Evolutionary conservation across 75 land plant species (phyloP).

Genomic region (Pseudotsuga menziesii): DNA sequence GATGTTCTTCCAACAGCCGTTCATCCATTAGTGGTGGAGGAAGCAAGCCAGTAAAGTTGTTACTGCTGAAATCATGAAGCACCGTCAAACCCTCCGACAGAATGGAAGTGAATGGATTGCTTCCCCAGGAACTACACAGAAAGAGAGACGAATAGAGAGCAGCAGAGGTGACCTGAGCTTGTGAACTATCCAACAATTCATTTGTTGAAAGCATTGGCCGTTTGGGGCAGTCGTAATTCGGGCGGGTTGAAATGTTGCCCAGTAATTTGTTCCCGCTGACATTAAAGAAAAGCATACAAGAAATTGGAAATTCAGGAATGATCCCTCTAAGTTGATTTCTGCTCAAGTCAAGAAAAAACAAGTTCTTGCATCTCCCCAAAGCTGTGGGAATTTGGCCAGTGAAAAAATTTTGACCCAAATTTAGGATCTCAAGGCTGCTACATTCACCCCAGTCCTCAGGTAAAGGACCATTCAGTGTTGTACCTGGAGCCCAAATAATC

Average conservation of each 20-base stretch:
- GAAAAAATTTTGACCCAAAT: constrained; percentile 57
- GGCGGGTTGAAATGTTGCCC: constrained; percentile 32
- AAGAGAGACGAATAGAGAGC: constrained; percentile 34
- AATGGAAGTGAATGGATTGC: constrained; percentile 6
- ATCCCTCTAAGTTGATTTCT: constrained; percentile 48
- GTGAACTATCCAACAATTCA: not conserved
- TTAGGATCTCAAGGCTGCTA: constrained; percentile 46
- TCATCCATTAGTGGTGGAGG: constrained; percentile 48
- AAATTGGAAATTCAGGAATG: constrained; percentile 44
- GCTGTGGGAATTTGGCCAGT: constrained; percentile 42
- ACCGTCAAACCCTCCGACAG: constrained; percentile 18
- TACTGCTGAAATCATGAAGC: constrained; percentile 71
- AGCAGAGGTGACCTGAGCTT: constrained; percentile 7
- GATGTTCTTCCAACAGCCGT: constrained; percentile 12
- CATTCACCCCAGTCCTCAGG: constrained; percentile 49
- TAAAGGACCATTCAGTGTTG: constrained; percentile 50
- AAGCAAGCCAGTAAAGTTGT: constrained; percentile 50
- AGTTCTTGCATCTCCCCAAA: constrained; percentile 45
- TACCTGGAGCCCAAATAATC: constrained; percentile 72
- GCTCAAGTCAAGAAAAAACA: constrained; percentile 63
- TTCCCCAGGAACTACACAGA: constrained; percentile 2
- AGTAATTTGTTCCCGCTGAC: constrained; percentile 53
- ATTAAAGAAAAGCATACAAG: constrained; percentile 65
- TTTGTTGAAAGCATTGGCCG: not conserved
- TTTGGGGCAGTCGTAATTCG: constrained; percentile 14